These are phyloP conservation scores for Cladophialophora yegresii DNA, from an alignment of 2,329 filamentous ascomycete genomes.

Conservation along the genomic window DNA sequence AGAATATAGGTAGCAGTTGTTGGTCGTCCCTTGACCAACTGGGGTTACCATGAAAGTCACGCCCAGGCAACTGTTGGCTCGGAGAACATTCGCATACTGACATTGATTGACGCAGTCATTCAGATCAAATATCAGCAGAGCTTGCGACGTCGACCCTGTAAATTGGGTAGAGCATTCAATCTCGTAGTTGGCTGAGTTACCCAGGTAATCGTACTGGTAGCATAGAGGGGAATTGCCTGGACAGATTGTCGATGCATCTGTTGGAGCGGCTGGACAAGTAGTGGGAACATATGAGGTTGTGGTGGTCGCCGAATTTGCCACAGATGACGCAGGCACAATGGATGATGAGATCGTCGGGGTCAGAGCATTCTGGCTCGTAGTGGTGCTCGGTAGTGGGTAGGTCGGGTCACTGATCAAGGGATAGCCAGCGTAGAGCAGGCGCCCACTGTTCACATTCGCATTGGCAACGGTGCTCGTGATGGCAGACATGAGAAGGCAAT, in stretches of 20 bases:
- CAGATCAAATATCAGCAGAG: constrained; percentile 21
- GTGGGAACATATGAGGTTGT: constrained; percentile 5
- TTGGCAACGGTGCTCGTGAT: constrained; percentile 20
- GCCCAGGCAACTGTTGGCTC: constrained; percentile 23
- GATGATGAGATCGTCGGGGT: not conserved
- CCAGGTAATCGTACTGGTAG: constrained; percentile 25
- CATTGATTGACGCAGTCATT: constrained; percentile 29
- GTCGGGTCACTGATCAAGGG: constrained; percentile 23
- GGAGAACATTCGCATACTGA: constrained; percentile 22
- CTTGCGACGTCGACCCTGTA: constrained; percentile 10
- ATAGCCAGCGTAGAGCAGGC: constrained; percentile 30
- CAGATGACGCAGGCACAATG: constrained; percentile 1
- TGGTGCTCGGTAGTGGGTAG: constrained; percentile 10
- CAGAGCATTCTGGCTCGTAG: constrained; percentile 3
- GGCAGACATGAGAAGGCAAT: constrained; percentile 25
- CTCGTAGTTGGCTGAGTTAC: constrained; percentile 23
- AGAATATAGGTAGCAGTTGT: constrained; percentile 27
- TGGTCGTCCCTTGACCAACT: constrained; percentile 18
- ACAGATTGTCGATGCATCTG: constrained; percentile 9
- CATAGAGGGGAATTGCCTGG: constrained; percentile 24
- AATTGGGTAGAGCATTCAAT: constrained; percentile 29
- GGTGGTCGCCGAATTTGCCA: constrained; percentile 12
- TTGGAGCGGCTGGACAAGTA: constrained; percentile 20
- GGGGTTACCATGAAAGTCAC: constrained; percentile 20
- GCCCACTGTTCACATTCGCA: constrained; percentile 16